These are phyloP conservation scores for Torrubiellomyces zombiae DNA, from an alignment of 2,329 filamentous ascomycete genomes.

Conservation along the genomic window DNA sequence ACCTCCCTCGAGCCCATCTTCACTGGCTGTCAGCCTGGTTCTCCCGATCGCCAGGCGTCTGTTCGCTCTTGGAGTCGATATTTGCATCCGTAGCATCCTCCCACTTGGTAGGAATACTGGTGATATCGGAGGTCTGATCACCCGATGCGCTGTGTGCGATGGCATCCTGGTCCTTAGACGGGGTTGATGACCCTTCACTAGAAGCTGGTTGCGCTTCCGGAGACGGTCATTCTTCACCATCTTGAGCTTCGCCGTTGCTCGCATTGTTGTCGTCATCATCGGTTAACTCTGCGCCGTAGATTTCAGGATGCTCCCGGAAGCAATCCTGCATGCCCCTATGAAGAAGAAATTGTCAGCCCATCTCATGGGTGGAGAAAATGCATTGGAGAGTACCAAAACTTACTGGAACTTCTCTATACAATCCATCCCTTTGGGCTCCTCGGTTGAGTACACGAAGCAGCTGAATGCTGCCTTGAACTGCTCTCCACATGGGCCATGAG, in stretches of 20 bases:
- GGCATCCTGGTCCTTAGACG: slow-evolving; percentile 2
- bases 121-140: slow-evolving; percentile 3
- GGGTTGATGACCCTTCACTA: slow-evolving; percentile 3
- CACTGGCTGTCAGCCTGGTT: too few species aligned
- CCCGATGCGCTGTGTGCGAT: slow-evolving; percentile 5
- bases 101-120: slow-evolving; percentile 6
- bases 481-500: slow-evolving; percentile 84
- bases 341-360: slow-evolving; percentile 13
- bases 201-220: slow-evolving; percentile 2
- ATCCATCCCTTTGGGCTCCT: slow-evolving; percentile 95
- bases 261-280: slow-evolving; percentile 44
- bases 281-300: slow-evolving; percentile 78
- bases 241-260: slow-evolving; percentile 9
- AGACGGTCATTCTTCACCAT: too few species aligned
- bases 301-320: slow-evolving; percentile 81
- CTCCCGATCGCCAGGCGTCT: too few species aligned
- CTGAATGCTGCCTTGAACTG: slow-evolving; percentile 93
- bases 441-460: slow-evolving; percentile 90
- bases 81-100: slow-evolving; percentile 16
- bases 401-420: slow-evolving; percentile 97
- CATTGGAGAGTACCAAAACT: slow-evolving; percentile 15
- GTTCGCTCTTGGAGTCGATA: slow-evolving; percentile 7
- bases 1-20: neutral
- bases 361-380: neutral
- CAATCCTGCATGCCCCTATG: slow-evolving; percentile 88